Evolutionary conservation across 1,284 basidiomycete species (phyloP), one percentile per base, ranked within the genome.

Genomic region (Exsudoporus floridanus): DNA sequence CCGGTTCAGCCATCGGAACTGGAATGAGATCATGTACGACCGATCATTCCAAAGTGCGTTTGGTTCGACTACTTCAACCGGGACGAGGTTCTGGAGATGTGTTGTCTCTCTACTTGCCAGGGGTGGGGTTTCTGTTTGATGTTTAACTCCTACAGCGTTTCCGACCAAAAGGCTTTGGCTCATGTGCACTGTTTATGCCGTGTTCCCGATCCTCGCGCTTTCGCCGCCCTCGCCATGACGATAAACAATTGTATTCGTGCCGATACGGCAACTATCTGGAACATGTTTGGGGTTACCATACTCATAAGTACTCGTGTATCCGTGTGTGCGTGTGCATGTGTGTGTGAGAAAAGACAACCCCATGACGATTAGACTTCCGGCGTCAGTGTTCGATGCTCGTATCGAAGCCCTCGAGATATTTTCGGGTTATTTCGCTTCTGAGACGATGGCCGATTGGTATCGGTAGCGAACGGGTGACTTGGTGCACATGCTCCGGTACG

Each of bases 391-490:
- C 27, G 39, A 37, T 10, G 35, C 23, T 27, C 42, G 30, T 41
- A 35, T 45, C 34, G n/a, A 45, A 19, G 33, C 44, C 23, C 42
- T 60, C 58, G 54, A 35, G 43, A 35, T 43, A 41, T 38, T 31
- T 23, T 37, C 41, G 28, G 28, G 48, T 45, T 40, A 31, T 23
- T 9, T 41, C 23, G 6, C 1, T 18, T 41, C 8, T 39, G 40
- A 43, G 9, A 8, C 42, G 33, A n/a, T n/a, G 33, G 53, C 5
- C 5, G 48, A 57, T 19, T 16, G 25, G 40, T 4, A 8, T 59
- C 60, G 59, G 60, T 46, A 49, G 60, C 49, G 59, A 31, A 65
- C 60, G 60, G 60, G 42, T 63, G 63, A 44, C 43, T n/a, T 27
- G 55, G 38, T 61, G 44, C 63, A 65, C 61, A 64, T 61, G 60